These are phyloP conservation scores for Lolium multiflorum DNA, from an alignment of 176 grass and related monocot species.

Conservation along the genomic window DNA sequence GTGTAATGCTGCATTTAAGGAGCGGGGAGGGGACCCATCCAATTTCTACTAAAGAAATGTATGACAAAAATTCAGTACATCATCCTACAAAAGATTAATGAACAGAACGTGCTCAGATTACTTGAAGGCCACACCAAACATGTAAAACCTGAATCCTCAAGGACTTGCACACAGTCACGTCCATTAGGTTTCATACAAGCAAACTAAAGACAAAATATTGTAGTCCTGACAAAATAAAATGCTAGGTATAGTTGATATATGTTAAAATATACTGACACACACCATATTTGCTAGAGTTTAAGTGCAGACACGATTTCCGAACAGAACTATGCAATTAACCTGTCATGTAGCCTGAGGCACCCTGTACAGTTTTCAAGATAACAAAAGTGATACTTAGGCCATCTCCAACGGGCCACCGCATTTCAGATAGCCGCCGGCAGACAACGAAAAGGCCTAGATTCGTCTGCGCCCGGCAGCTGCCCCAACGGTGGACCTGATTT, in stretches of 20 bases:
- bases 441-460: no score
- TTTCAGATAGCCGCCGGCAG: no score
- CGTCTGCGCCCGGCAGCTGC: no score
- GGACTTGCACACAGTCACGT: background rate
- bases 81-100: background rate
- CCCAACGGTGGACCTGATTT: no score
- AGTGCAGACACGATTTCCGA: background rate
- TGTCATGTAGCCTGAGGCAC: background rate
- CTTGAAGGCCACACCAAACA: background rate
- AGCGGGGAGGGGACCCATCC: background rate
- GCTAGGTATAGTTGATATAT: background rate
- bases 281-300: constrained; percentile 15
- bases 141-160: background rate
- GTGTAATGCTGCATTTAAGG: background rate
- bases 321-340: constrained; percentile 10
- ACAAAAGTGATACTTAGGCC: background rate
- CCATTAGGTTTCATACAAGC: constrained; percentile 7
- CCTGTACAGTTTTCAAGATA: background rate
- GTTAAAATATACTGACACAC: background rate
- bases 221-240: background rate
- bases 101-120: background rate
- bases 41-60: background rate
- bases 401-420: no score
- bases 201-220: background rate
- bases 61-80: background rate